Percentiles rank a stretch among this genome's conserved stretches.
phyloP scores from a whole-genome alignment of 1,284 basidiomycete genomes.

The Sporisorium graminicola region DNA sequence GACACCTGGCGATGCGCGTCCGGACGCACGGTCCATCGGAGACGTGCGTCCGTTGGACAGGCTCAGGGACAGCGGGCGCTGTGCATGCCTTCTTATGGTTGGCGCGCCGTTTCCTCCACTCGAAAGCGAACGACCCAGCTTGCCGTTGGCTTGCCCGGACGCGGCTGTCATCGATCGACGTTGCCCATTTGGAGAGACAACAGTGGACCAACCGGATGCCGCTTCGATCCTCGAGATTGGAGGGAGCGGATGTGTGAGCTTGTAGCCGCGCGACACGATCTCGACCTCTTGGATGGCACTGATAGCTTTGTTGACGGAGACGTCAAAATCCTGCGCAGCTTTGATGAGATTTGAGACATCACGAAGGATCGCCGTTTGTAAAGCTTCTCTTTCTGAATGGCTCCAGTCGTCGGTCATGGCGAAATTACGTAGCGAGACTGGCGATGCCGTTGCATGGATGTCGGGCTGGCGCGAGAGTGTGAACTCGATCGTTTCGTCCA shows the following conservation, averaged over 20 bases:
- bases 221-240: slow-evolving; percentile 68
- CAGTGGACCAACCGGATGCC: slow-evolving; percentile 8
- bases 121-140: slow-evolving; percentile 46
- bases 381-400: slow-evolving; percentile 16
- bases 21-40: slow-evolving; percentile 27
- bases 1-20: slow-evolving; percentile 29
- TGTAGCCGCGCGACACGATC: slow-evolving; percentile 65
- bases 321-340: slow-evolving; percentile 56
- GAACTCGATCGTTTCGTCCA: slow-evolving; percentile 37
- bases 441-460: neutral
- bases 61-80: slow-evolving; percentile 33
- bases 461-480: slow-evolving; percentile 23
- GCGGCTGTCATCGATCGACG: slow-evolving; percentile 17
- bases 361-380: slow-evolving; percentile 26
- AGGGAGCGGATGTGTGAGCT: slow-evolving; percentile 63
- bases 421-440: slow-evolving; percentile 19
- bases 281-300: slow-evolving; percentile 68
- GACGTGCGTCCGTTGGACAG: slow-evolving; percentile 38
- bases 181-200: slow-evolving; percentile 25
- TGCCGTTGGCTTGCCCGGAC: slow-evolving; percentile 10
- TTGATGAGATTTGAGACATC: slow-evolving; percentile 39
- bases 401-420: slow-evolving; percentile 2
- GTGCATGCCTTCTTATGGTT: slow-evolving; percentile 29
- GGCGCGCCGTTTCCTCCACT: slow-evolving; percentile 31
- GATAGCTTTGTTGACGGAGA: slow-evolving; percentile 59